Percentiles rank a stretch among this genome's conserved stretches.
phyloP scores from a whole-genome alignment of 768 basidiomycete species.

The Serendipita sp. region DNA sequence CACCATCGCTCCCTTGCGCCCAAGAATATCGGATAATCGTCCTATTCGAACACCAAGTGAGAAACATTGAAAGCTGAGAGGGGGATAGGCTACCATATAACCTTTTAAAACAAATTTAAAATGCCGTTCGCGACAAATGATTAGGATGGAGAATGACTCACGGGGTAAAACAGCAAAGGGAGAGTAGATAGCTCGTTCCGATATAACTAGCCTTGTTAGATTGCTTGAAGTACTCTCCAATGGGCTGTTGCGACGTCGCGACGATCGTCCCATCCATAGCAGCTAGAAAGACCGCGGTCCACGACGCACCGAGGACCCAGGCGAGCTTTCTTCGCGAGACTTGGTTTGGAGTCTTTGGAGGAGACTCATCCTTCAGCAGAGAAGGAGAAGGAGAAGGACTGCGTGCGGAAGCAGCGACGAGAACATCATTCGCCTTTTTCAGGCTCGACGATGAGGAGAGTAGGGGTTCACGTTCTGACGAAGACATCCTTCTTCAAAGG shows the following conservation, averaged over 20 bases:
- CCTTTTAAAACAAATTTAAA: no score
- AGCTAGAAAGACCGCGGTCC: conserved; percentile 71
- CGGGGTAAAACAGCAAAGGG: conserved; percentile 87
- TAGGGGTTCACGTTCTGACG: neutral
- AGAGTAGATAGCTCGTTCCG: conserved; percentile 74
- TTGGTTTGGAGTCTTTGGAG: neutral
- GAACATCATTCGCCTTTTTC: neutral
- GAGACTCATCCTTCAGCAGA: no score
- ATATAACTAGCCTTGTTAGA: conserved; percentile 63
- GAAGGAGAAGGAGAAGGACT: no score
- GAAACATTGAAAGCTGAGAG: no score
- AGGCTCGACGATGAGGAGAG: neutral
- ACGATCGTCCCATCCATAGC: conserved; percentile 85
- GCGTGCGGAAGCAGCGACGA: no score
- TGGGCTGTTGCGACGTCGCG: conserved; percentile 69
- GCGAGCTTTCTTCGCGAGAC: neutral
- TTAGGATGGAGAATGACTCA: conserved; percentile 28
- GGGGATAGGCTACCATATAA: no score
- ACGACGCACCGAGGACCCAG: conserved; percentile 63
- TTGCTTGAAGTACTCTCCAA: conserved; percentile 71
- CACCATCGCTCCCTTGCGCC: conserved; percentile 18
- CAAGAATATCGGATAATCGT: conserved; percentile 68
- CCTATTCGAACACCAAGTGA: conserved; percentile 29
- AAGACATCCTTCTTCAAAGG: neutral
- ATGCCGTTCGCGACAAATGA: neutral